phyloP scores from a whole-genome alignment of 2,329 filamentous ascomycete genomes.

The Exophiala bonariae region DNA sequence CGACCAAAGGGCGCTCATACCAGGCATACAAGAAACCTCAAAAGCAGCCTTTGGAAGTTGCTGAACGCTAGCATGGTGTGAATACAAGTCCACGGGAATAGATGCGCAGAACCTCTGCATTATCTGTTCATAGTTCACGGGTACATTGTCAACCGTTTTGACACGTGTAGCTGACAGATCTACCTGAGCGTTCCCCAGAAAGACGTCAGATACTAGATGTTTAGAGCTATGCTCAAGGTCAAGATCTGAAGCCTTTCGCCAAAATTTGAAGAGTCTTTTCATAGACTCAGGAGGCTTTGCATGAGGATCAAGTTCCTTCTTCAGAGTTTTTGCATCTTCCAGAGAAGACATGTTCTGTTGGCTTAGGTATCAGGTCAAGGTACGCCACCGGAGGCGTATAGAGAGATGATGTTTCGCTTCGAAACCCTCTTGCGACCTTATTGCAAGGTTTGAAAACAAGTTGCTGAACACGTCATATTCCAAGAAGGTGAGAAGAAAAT shows the following conservation, averaged over 20 bases:
- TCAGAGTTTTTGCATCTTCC: background rate
- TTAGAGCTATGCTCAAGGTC: constrained; percentile 26
- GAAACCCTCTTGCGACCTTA: too few relatives aligned
- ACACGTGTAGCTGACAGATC: background rate
- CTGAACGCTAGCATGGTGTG: background rate
- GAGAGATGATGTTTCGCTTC: too few relatives aligned
- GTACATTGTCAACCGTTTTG: background rate
- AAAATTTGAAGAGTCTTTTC: constrained; percentile 72
- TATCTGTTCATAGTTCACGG: background rate
- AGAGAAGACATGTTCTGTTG: too few relatives aligned
- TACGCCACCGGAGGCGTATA: too few relatives aligned
- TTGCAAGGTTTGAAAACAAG: too few relatives aligned
- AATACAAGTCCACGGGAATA: background rate
- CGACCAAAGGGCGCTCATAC: constrained; percentile 45
- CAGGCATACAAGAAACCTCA: constrained; percentile 66
- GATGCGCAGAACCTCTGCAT: background rate
- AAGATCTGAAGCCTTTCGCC: constrained; percentile 60
- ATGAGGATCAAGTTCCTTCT: constrained; percentile 60
- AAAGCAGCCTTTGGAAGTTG: constrained; percentile 48
- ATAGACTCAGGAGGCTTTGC: constrained; percentile 73
- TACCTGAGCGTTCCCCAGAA: background rate
- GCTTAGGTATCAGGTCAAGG: too few relatives aligned
- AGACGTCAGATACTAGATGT: background rate
- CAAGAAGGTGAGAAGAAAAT: too few relatives aligned
- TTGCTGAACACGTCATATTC: too few relatives aligned